Conservation (phyloP, 768 basidiomycete species). For the Boletus subparvulus region DNA sequence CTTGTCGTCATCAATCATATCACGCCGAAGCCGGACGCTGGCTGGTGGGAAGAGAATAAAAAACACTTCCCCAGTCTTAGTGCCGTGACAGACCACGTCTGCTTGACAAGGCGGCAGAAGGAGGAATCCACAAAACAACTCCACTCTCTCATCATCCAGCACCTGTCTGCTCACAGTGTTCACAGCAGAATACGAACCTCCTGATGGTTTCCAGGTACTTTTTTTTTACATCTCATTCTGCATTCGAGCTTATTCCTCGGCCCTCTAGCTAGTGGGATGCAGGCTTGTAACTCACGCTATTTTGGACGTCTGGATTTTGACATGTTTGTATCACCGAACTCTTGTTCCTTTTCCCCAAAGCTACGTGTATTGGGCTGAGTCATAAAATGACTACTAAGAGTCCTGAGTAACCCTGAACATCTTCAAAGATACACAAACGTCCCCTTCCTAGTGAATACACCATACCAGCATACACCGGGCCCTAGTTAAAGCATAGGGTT, state of each 20-base stretch:
- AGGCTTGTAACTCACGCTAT: too few relatives aligned
- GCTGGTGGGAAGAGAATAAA: constrained; percentile 25
- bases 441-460: not conserved
- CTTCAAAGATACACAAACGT: too few relatives aligned
- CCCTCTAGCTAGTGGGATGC: not conserved
- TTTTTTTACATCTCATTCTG: not conserved
- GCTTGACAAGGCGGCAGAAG: constrained; percentile 17
- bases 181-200: not conserved
- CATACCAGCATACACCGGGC: too few relatives aligned
- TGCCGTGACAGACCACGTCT: constrained; percentile 14
- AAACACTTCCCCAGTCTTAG: constrained; percentile 19
- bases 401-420: not conserved
- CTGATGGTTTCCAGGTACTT: not conserved
- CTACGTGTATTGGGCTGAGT: not conserved
- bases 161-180: constrained; percentile 6
- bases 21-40: constrained; percentile 15
- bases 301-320: not conserved
- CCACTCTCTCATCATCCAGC: constrained; percentile 16
- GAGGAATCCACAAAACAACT: constrained; percentile 21
- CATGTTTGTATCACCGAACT: not conserved
- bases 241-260: not conserved
- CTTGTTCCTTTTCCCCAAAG: not conserved
- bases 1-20: constrained; percentile 24
- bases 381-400: not conserved
- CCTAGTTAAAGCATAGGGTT: not conserved